Percentiles rank a stretch among this genome's conserved stretches.
phyloP scores from a whole-genome alignment of 176 grass and related monocot genomes.

The Thinopyrum elongatum region DNA sequence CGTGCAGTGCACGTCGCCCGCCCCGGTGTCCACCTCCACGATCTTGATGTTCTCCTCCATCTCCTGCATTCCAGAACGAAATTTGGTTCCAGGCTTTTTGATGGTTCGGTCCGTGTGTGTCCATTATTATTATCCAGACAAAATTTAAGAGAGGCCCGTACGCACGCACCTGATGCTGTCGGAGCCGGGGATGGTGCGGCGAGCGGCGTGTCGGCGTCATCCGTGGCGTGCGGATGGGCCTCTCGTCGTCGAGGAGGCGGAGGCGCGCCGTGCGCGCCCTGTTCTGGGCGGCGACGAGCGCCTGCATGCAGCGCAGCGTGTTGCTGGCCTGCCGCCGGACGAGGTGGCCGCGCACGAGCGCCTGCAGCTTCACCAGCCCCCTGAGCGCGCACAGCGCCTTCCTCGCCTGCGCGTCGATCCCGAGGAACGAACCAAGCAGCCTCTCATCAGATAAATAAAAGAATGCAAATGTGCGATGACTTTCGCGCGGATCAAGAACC shows the following conservation, averaged over 20 bases:
- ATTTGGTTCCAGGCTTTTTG: background rate
- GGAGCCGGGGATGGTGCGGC: constrained; percentile 50
- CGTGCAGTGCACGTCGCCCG: constrained; percentile 18
- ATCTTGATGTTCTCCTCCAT: constrained; percentile 69
- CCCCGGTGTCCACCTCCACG: constrained; percentile 70
- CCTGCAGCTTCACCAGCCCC: constrained; percentile 86
- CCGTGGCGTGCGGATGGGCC: constrained; percentile 33
- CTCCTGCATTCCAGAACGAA: constrained; percentile 3
- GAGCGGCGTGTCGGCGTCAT: constrained; percentile 35
- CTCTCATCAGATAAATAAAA: background rate
- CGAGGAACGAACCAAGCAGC: background rate
- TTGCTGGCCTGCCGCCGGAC: constrained; percentile 69
- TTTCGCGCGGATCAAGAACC: background rate
- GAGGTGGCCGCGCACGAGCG: constrained; percentile 70
- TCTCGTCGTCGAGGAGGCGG: constrained; percentile 45
- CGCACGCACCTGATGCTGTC: constrained; percentile 36
- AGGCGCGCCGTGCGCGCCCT: constrained; percentile 44
- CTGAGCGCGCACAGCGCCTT: constrained; percentile 78
- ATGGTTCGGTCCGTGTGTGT: background rate
- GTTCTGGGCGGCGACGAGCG: constrained; percentile 67
- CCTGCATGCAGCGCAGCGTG: constrained; percentile 86
- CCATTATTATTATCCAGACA: no score
- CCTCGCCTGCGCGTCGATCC: constrained; percentile 62
- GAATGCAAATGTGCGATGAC: background rate
- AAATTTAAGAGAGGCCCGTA: background rate